Base-by-base conservation (phyloP, 345 rosid genomes). In the Acer negundo region DNA sequence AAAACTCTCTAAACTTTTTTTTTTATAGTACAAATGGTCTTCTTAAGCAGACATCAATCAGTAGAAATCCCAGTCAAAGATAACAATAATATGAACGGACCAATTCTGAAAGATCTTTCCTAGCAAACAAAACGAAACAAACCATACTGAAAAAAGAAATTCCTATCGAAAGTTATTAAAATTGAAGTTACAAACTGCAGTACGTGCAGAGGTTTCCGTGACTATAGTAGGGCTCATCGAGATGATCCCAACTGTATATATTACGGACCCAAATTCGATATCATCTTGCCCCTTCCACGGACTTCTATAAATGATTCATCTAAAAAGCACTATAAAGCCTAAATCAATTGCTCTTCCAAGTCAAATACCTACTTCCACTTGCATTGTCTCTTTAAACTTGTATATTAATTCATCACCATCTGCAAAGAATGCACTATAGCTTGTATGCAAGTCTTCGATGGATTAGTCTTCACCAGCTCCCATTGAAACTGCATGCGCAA, bases 401-500 rank as follows among this genome's bases (percentile, higher is more conserved):
- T 55, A 10, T 70, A 22, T 35, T 31, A 31, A 31, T 62, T 20
- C 55, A 19, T 53, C 69, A 56, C 65, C 68, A 6, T 26, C 64
- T 75, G 47, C 55, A 38, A 38, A 53, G 69, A 47, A 38, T 47
- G 69, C 63, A 78, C 53, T 31, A 67, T 31, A 67, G 66, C 78
- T 59, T 56, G 31, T 62, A 42, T 74, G 19, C 2, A 55, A 26
- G 76, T 42, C 80, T 63, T 55, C 20, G 75, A 78, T 20, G 16
- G 62, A 76, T 61, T 42, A 47, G 44, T 80, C 70, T 79, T 79
- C 73, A 83, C 76, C 83, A n/a, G 61, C 79, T 53, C 70, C 88
- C 82, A 83, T 64, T 22, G 77, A 80, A 31, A 72, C 70, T 61
- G 63, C 59, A 56, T 77, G 46, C 70, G 70, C 73, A 63, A 46